These are phyloP conservation scores for Rhizoclosmatium globosum DNA, from an alignment of 192 early-diverging fungal genomes.

Conservation along the genomic window DNA sequence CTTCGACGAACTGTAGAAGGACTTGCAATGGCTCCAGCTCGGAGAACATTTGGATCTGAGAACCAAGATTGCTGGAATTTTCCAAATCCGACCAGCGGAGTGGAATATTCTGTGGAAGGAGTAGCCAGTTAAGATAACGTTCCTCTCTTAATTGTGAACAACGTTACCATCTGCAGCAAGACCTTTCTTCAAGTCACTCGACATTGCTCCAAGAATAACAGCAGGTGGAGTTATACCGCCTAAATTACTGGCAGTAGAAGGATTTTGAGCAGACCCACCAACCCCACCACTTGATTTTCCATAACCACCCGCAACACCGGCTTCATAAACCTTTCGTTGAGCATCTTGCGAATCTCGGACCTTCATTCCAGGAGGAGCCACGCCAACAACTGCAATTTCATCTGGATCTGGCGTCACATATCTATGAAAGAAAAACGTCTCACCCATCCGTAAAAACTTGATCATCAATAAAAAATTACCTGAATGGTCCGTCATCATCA, in stretches of 20 bases:
- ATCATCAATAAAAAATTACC: too few relatives aligned
- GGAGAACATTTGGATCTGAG: background rate
- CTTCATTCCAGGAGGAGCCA: too few relatives aligned
- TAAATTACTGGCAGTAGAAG: background rate
- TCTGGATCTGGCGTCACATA: too few relatives aligned
- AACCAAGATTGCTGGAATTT: background rate
- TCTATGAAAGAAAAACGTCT: too few relatives aligned
- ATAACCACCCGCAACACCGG: too few relatives aligned
- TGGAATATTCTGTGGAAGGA: background rate
- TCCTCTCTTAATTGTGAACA: too few relatives aligned
- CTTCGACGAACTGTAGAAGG: too few relatives aligned
- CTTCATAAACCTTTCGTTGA: too few relatives aligned
- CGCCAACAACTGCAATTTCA: too few relatives aligned
- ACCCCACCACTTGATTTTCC: background rate
- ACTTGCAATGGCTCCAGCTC: background rate
- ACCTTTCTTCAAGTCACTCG: background rate
- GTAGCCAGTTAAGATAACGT: background rate
- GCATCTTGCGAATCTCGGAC: too few relatives aligned
- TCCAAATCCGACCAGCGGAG: background rate
- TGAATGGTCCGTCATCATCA: too few relatives aligned
- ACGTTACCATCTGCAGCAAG: background rate
- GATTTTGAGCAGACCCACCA: background rate
- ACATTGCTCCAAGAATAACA: background rate
- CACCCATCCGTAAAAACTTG: too few relatives aligned
- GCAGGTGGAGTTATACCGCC: background rate